Percentiles rank a stretch among this genome's conserved stretches.
Evolutionary conservation across 2,329 filamentous ascomycete species (phyloP).

Genomic region (Penicillium concentricum): DNA sequence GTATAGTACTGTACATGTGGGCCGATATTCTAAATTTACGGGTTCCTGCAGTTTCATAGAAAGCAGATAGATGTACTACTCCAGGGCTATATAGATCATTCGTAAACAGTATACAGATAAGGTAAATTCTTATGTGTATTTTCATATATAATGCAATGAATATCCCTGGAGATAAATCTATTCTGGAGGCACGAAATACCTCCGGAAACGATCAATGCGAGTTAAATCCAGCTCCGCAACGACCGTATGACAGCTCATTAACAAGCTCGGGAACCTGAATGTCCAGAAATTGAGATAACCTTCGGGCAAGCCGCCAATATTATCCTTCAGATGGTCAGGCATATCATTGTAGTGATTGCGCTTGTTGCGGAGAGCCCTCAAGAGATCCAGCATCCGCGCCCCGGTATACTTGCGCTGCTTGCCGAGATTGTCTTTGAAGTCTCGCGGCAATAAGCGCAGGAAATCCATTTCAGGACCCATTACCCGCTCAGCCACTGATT

Average conservation of each 20-base stretch:
- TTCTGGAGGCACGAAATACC: constrained; percentile 41
- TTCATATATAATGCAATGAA: background rate
- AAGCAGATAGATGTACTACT: background rate
- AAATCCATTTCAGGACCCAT: constrained; percentile 69
- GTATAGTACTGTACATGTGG: no score
- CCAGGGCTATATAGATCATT: background rate
- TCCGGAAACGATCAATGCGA: constrained; percentile 41
- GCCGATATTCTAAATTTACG: no score
- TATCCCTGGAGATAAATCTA: constrained; percentile 9
- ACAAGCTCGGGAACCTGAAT: constrained; percentile 69
- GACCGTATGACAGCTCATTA: constrained; percentile 77
- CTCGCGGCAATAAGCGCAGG: constrained; percentile 68
- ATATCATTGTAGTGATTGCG: constrained; percentile 98
- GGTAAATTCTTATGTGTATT: background rate
- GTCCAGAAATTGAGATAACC: constrained; percentile 87
- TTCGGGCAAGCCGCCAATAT: constrained; percentile 72
- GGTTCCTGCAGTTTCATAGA: background rate
- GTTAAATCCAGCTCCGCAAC: constrained; percentile 64
- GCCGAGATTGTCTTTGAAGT: constrained; percentile 84
- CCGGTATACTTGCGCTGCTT: constrained; percentile 96
- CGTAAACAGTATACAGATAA: background rate
- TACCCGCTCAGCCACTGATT: constrained; percentile 47
- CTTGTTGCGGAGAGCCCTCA: constrained; percentile 91
- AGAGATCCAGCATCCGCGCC: constrained; percentile 74
- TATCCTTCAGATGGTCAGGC: constrained; percentile 71